These are phyloP conservation scores for Boletus huronensis DNA, from an alignment of 768 basidiomycete genomes.

Conservation along the genomic window DNA sequence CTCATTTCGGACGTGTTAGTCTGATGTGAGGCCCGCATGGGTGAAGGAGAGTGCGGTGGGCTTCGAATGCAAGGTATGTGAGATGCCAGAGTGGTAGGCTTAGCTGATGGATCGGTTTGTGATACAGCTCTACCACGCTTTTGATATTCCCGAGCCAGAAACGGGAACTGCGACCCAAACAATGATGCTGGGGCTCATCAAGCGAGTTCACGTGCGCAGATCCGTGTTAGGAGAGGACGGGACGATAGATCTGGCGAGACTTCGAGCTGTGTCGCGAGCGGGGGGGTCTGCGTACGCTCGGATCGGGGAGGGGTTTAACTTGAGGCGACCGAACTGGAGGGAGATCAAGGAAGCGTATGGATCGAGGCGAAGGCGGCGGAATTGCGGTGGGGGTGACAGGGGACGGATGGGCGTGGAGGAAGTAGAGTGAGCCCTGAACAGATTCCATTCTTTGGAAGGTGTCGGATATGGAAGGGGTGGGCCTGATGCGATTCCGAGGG, in stretches of 20 bases:
- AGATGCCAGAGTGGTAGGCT: constrained; percentile 12
- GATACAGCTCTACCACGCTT: constrained; percentile 45
- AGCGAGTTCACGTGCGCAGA: constrained; percentile 48
- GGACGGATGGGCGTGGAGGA: constrained; percentile 5
- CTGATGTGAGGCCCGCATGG: constrained; percentile 46
- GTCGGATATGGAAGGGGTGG: constrained; percentile 5
- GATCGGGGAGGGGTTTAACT: constrained; percentile 44
- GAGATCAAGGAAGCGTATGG: constrained; percentile 9
- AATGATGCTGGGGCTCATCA: constrained; percentile 53
- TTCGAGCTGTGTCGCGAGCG: constrained; percentile 51
- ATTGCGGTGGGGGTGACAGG: constrained; percentile 7
- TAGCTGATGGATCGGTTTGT: constrained; percentile 18
- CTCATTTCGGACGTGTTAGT: constrained; percentile 32
- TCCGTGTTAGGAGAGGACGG: constrained; percentile 44
- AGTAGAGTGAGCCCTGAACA: constrained; percentile 6
- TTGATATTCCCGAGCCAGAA: constrained; percentile 44
- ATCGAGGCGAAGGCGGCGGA: constrained; percentile 3
- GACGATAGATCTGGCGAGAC: constrained; percentile 45
- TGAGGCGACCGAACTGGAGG: constrained; percentile 42
- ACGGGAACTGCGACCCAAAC: constrained; percentile 39
- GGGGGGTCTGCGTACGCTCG: constrained; percentile 47
- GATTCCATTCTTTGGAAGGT: constrained; percentile 25
- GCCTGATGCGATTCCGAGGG: constrained; percentile 19
- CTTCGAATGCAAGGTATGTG: constrained; percentile 58
- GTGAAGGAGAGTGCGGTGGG: constrained; percentile 57